Conservation (phyloP, 495 filamentous ascomycete species). For the Xylaria grammica region DNA sequence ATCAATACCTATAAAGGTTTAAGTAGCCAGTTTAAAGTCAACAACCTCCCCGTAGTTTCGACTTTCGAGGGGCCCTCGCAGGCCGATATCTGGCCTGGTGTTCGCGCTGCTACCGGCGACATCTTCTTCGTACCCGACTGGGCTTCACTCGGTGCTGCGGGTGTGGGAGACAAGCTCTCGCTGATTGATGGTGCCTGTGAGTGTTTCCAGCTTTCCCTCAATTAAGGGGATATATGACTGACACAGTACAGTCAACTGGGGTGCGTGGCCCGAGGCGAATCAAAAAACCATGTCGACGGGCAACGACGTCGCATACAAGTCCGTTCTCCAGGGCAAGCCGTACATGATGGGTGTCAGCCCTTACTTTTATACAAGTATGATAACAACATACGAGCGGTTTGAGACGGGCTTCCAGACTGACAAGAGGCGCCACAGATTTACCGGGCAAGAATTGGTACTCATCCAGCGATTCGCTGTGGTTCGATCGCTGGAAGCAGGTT, state of each 20-base stretch:
- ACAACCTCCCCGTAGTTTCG: conserved; percentile 66
- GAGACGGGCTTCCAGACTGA: not conserved
- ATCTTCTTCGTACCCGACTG: conserved; percentile 69
- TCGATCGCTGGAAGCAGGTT: conserved; percentile 73
- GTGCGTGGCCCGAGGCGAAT: conserved; percentile 71
- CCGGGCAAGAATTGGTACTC: conserved; percentile 77
- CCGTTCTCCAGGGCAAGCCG: conserved; percentile 57
- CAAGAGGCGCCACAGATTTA: conserved; percentile 50
- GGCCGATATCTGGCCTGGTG: conserved; percentile 61
- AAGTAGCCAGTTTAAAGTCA: conserved; percentile 59
- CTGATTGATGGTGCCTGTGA: conserved; percentile 64
- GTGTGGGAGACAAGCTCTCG: conserved; percentile 48
- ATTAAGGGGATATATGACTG: conserved; percentile 3
- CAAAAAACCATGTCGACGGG: conserved; percentile 56
- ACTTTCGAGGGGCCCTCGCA: conserved; percentile 72
- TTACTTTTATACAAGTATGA: conserved; percentile 68
- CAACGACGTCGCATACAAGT: conserved; percentile 61
- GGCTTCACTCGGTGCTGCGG: conserved; percentile 61
- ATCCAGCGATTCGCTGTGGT: conserved; percentile 74
- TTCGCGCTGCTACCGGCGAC: conserved; percentile 55
- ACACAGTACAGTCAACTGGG: conserved; percentile 62
- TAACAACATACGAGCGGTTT: conserved; percentile 1
- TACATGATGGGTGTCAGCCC: conserved; percentile 84
- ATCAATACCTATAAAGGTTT: conserved; percentile 62
- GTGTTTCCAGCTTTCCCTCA: conserved; percentile 9